These are phyloP conservation scores for Geotrichum histeridarum DNA, from an alignment of 1,139 yeast genomes.

Conservation along the genomic window DNA sequence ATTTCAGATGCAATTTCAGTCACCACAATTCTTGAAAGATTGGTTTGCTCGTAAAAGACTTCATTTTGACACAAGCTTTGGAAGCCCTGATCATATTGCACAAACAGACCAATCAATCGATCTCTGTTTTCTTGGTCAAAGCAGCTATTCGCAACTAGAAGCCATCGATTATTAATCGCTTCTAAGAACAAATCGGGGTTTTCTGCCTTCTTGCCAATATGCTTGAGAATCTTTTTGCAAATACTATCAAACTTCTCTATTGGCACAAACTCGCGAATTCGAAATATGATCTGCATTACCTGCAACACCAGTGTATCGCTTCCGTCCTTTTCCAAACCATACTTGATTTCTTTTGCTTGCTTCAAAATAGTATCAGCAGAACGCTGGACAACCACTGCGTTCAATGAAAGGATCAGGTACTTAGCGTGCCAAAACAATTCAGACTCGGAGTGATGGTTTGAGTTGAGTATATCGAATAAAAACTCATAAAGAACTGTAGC, in stretches of 20 bases:
- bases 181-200: slow-evolving; percentile 19
- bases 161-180: slow-evolving; percentile 28
- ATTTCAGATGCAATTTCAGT: slow-evolving; percentile 13
- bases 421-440: slow-evolving; percentile 20
- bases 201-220: slow-evolving; percentile 19
- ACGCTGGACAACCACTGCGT: slow-evolving; percentile 20
- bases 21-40: slow-evolving; percentile 21
- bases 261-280: slow-evolving; percentile 25
- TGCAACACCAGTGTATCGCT: slow-evolving; percentile 19
- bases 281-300: slow-evolving; percentile 23
- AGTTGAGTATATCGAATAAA: slow-evolving; percentile 11
- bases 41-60: slow-evolving; percentile 26
- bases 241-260: slow-evolving; percentile 22
- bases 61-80: slow-evolving; percentile 22
- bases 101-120: slow-evolving; percentile 21
- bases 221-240: slow-evolving; percentile 21
- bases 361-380: slow-evolving; percentile 9
- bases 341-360: slow-evolving; percentile 18
- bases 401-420: slow-evolving; percentile 20
- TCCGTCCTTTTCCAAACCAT: slow-evolving; percentile 15
- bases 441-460: slow-evolving; percentile 3
- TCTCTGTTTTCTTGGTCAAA: slow-evolving; percentile 22
- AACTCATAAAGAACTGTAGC: slow-evolving; percentile 8
- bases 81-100: slow-evolving; percentile 20
- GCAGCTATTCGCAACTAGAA: slow-evolving; percentile 24